Percentiles rank a stretch among this genome's conserved stretches.
phyloP scores from a whole-genome alignment of 768 basidiomycete species.

The Termitomyces eurrhizus region DNA sequence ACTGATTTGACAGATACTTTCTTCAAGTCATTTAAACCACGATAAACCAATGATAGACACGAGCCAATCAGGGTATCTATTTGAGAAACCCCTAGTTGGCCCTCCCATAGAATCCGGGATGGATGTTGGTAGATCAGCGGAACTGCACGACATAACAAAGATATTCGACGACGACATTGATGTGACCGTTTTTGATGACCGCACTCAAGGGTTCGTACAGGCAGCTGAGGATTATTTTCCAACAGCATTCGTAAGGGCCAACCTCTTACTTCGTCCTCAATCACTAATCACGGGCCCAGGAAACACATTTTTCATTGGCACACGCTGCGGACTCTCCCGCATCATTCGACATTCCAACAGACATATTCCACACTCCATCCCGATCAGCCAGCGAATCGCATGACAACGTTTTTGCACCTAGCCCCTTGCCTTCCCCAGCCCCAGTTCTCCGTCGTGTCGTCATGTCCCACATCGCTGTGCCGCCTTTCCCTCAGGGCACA shows the following conservation, averaged over 20 bases:
- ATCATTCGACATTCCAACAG: not conserved
- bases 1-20: not conserved
- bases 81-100: not conserved
- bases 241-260: conserved; percentile 1
- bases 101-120: not conserved
- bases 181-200: not conserved
- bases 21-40: not conserved
- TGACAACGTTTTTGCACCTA: conserved; percentile 5
- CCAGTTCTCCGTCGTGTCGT: conserved; percentile 5
- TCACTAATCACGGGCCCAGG: not conserved
- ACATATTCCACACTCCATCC: conserved; percentile 5
- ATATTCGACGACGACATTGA: conserved; percentile 7
- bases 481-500: conserved; percentile 16
- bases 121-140: not conserved
- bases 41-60: too few relatives aligned
- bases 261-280: not conserved
- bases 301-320: not conserved
- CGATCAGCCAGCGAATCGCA: conserved; percentile 7
- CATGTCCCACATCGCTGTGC: conserved; percentile 22
- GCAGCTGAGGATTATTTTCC: not conserved
- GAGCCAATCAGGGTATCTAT: not conserved
- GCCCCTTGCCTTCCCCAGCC: not conserved
- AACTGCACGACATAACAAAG: not conserved
- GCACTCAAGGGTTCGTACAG: too few relatives aligned
- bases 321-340: conserved; percentile 12